Evolutionary conservation across 2,329 filamentous ascomycete genomes (phyloP), one percentile per base, ranked within the genome.

Genomic region (Hysterium pulicare): DNA sequence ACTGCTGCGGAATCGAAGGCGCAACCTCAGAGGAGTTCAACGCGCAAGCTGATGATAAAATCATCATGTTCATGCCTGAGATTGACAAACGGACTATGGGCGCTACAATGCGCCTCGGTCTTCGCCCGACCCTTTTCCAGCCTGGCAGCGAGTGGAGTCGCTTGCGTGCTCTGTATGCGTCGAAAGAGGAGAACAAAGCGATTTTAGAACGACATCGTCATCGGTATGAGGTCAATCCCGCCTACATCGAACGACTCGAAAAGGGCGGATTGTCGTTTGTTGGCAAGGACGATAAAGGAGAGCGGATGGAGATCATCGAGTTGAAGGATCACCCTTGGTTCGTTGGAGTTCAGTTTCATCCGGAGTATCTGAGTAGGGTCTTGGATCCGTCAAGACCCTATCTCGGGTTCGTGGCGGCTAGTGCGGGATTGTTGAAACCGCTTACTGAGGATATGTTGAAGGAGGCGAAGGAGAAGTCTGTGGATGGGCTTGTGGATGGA

Each of bases 51-150:
- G 71, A 81, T 36, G 75, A 90, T 59, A 81, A 79, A 20, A 79
- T 87, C 21, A 82, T 98, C 53, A 79, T 97, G 54, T 91, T 86
- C 71, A 98, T 97, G 93, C 91, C 91, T 2, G 91, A 96, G 65
- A 79, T 86, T 53, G 79, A 86, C 68, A 81, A 83, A 61, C 76
- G 75, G n/a, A 83, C 84, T 48, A 77, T 90, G 67, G 89, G 90
- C 41, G 90, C 86, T 16, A 94, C 87, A 1, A 95, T 95, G 90
- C 79, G 89, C 47, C 80, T 95, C 1, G 89, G 90, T 44, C 77
- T 83, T 19, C 83, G 86, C 19, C 76, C 83, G 11, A 87, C 85
- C 0, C 69, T 83, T 50, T 95, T 94, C 77, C 86, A 93, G 64
- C 63, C 76, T 1, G 81, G 79, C 41, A 86, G 77, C 33, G 84